These are phyloP conservation scores for Grigorovia humatica DNA, from an alignment of 805 yeast species.

Conservation along the genomic window DNA sequence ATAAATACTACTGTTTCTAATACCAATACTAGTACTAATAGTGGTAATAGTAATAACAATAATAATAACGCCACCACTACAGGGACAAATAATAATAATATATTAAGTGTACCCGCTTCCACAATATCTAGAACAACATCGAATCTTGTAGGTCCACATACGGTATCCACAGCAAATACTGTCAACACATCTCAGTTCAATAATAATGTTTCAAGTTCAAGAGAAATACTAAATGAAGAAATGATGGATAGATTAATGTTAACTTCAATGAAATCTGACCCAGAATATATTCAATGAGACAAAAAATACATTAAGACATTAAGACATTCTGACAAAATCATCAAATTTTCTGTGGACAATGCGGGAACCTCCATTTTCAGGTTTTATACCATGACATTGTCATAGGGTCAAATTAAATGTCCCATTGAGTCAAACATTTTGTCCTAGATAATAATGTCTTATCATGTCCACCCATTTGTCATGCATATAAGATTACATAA, in stretches of 20 bases:
- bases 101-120: slow-evolving; percentile 6
- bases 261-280: slow-evolving; percentile 25
- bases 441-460: too few relatives aligned
- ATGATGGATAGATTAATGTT: slow-evolving; percentile 25
- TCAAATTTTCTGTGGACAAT: too few relatives aligned
- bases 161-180: slow-evolving; percentile 1
- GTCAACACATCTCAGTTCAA: neutral
- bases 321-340: too few relatives aligned
- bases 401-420: too few relatives aligned
- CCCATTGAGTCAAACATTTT: too few relatives aligned
- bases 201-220: neutral
- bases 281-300: slow-evolving; percentile 18
- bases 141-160: slow-evolving; percentile 2
- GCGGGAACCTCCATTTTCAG: too few relatives aligned
- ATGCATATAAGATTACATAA: too few relatives aligned
- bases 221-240: slow-evolving; percentile 18
- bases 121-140: slow-evolving; percentile 4
- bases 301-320: too few relatives aligned
- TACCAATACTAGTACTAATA: neutral
- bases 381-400: too few relatives aligned
- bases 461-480: too few relatives aligned
- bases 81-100: neutral
- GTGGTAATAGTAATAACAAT: neutral
- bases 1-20: slow-evolving; percentile 3
- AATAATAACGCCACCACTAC: neutral